phyloP scores from a whole-genome alignment of 495 filamentous ascomycete genomes.

The Aspergillus ellipticus region DNA sequence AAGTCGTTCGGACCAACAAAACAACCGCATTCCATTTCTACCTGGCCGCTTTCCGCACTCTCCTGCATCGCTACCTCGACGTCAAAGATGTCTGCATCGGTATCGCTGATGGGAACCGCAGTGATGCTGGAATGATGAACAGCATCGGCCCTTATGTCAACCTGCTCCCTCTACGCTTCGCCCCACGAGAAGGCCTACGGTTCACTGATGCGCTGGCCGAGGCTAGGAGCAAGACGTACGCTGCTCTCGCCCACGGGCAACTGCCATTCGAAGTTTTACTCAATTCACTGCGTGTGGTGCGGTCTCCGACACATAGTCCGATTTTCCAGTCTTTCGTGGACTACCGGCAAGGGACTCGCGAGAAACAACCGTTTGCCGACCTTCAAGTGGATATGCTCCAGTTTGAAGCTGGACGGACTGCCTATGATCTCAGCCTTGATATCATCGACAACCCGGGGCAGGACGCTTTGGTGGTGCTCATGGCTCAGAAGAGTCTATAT shows the following conservation, averaged over 20 bases:
- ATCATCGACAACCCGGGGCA: slow-evolving; percentile 12
- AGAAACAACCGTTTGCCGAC: no score
- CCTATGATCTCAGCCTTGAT: slow-evolving; percentile 28
- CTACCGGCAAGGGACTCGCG: slow-evolving; percentile 22
- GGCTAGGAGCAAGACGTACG: no score
- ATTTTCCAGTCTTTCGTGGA: slow-evolving; percentile 34
- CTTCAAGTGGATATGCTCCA: slow-evolving; percentile 10
- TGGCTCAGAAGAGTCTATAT: background rate
- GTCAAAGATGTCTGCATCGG: slow-evolving; percentile 39
- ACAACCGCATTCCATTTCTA: slow-evolving; percentile 44
- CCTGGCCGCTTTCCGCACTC: slow-evolving; percentile 30
- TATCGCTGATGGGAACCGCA: slow-evolving; percentile 40
- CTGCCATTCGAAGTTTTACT: slow-evolving; percentile 41
- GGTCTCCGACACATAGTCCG: slow-evolving; percentile 21
- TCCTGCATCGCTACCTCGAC: slow-evolving; percentile 26
- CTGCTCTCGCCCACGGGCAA: no score
- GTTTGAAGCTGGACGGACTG: slow-evolving; percentile 11
- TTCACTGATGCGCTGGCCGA: no score
- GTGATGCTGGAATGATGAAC: slow-evolving; percentile 21
- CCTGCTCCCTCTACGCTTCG: slow-evolving; percentile 37
- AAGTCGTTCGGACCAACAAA: slow-evolving; percentile 15
- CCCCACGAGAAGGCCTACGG: no score
- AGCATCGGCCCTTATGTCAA: slow-evolving; percentile 47
- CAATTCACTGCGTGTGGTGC: slow-evolving; percentile 20
- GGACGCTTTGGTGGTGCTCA: background rate